These are phyloP conservation scores for Pleurotus giganteus DNA, from an alignment of 768 basidiomycete genomes.

Conservation along the genomic window DNA sequence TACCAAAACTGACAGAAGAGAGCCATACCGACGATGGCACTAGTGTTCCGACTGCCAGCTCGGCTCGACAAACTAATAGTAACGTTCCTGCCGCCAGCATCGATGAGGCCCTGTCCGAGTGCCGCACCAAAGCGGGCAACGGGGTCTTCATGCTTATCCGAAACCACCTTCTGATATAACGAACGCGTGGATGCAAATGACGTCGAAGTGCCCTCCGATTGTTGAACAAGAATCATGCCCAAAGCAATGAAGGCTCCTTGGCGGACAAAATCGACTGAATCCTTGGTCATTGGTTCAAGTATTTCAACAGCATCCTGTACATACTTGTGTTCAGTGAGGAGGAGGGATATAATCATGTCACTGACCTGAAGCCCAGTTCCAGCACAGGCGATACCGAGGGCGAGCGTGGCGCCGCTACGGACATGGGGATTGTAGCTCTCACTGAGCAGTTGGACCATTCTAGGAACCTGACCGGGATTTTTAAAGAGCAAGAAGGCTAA, in stretches of 20 bases:
- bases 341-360: neutral
- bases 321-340: constrained; percentile 10
- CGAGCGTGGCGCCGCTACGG: constrained; percentile 93
- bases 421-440: constrained; percentile 99
- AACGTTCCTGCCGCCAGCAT: constrained; percentile 95
- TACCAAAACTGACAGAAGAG: constrained; percentile 99
- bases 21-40: constrained; percentile 96
- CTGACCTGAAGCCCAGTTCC: constrained; percentile 91
- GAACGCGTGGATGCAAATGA: constrained; percentile 78
- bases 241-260: constrained; percentile 96
- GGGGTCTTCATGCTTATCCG: constrained; percentile 97
- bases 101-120: constrained; percentile 94
- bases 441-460: constrained; percentile 93
- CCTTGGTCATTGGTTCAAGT: constrained; percentile 97
- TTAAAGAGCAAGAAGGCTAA: constrained; percentile 97
- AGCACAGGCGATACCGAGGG: constrained; percentile 95
- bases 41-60: constrained; percentile 90
- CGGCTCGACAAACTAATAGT: constrained; percentile 93
- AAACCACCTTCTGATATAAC: constrained; percentile 86
- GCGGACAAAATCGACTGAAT: constrained; percentile 96
- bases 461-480: constrained; percentile 92
- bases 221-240: constrained; percentile 96
- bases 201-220: constrained; percentile 87
- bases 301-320: constrained; percentile 91
- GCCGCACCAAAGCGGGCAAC: constrained; percentile 98